phyloP scores from a whole-genome alignment of 2,329 filamentous ascomycete genomes.

The Neurospora crassa region DNA sequence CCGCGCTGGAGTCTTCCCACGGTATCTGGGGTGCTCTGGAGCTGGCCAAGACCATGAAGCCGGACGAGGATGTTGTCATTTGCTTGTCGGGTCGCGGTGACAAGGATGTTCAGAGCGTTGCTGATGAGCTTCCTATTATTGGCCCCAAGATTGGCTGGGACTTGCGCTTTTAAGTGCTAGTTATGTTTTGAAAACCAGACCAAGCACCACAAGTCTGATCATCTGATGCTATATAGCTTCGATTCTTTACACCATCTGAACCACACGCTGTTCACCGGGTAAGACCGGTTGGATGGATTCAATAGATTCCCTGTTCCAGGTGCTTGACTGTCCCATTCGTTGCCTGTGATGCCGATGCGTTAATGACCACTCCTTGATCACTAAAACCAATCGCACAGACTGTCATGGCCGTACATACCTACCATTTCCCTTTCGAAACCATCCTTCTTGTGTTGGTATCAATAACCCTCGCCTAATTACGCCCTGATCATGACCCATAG shows the following conservation, averaged over 20 bases:
- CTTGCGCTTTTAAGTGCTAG: slow-evolving; percentile 42
- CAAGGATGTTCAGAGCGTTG: slow-evolving; percentile 98
- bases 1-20: slow-evolving; percentile 87
- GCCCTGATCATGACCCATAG: not conserved
- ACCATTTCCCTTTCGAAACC: too few species aligned
- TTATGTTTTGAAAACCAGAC: not conserved
- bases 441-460: not conserved
- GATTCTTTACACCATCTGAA: not conserved
- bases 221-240: not conserved
- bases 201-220: not conserved
- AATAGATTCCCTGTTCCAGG: not conserved
- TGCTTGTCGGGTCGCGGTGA: slow-evolving; percentile 89
- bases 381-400: too few species aligned
- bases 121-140: slow-evolving; percentile 80
- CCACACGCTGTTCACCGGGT: not conserved
- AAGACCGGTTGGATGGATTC: not conserved
- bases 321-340: not conserved
- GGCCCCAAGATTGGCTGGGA: slow-evolving; percentile 81
- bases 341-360: not conserved
- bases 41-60: slow-evolving; percentile 84
- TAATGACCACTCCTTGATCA: not conserved
- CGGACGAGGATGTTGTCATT: slow-evolving; percentile 84
- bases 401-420: too few species aligned
- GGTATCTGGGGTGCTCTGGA: slow-evolving; percentile 84
- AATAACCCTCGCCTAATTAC: not conserved